Evolutionary conservation across 1,284 basidiomycete genomes (phyloP), one percentile per base, ranked within the genome.

Genomic region (Cutaneotrichosporon mucoides): DNA sequence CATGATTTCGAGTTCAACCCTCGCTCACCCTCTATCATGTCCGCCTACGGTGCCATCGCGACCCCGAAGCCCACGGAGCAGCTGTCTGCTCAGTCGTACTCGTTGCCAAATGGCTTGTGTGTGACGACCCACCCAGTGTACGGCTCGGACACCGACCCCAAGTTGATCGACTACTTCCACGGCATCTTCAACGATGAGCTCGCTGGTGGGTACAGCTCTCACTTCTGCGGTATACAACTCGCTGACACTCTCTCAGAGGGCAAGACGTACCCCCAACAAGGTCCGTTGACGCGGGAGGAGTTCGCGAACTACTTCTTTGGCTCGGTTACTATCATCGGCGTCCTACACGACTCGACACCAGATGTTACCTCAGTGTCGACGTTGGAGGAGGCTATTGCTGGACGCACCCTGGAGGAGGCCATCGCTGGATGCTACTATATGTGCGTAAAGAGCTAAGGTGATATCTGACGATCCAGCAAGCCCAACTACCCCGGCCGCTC

Each of bases 401-500:
- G 68, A 3, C 63, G 86, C 65, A 65, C 75, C 13, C 90, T 88
- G 87, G 81, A 85, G 64, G 83, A 86, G 13, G 84, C 82, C 67
- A 75, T 94, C 3, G 86, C 85, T 37, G 91, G 92, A 0, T 89
- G 84, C 72, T 93, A 92, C 80, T 90, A 92, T 74, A 88, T 89
- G 79, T 73, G 82, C 80, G 62, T 66, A 6, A 10, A 8, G 3
- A 13, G 6, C 16, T 37, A n/a, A 10, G 38, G 33, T 46, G 37
- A 49, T 55, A 51, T 55, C 51, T 56, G 37, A 55, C 51, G n/a
- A 41, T 13, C 10, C 84, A 84, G 92, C 61, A 94, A 93, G 78
- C 90, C 90, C 41, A 93, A 93, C 75, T 93, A 94, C 78, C 90
- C 90, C 3, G 92, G 92, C n/a, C 83, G 92, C 61, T 90, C 89